Evolutionary conservation across 768 basidiomycete species (phyloP).

Genomic region (Suillus subaureus): DNA sequence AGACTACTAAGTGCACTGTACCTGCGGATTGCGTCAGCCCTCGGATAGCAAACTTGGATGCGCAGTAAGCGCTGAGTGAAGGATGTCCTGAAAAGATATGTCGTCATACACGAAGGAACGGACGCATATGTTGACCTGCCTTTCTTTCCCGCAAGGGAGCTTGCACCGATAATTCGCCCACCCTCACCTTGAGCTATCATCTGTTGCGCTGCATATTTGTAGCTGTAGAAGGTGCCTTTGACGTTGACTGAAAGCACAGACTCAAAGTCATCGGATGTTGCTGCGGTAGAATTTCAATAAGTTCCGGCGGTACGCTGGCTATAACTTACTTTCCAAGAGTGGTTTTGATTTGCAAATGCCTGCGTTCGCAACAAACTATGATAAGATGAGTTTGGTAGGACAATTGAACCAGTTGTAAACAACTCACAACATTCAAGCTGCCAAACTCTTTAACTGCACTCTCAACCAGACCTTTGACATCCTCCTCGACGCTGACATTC

Average conservation of each 20-base stretch:
- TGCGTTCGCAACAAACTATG: conserved; percentile 25
- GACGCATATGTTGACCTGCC: conserved; percentile 12
- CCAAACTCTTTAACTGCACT: conserved; percentile 27
- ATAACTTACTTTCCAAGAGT: conserved; percentile 16
- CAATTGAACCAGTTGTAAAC: background rate
- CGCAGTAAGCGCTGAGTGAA: conserved; percentile 33
- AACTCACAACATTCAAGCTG: conserved; percentile 38
- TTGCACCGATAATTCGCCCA: conserved; percentile 43
- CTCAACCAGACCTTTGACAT: conserved; percentile 35
- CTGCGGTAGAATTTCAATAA: conserved; percentile 20
- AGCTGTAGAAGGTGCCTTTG: conserved; percentile 42
- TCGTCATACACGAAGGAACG: background rate
- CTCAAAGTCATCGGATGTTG: conserved; percentile 35
- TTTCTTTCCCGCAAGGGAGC: conserved; percentile 40
- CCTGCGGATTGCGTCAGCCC: conserved; percentile 42
- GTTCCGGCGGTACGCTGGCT: conserved; percentile 9
- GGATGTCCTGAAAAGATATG: conserved; percentile 28
- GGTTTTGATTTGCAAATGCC: conserved; percentile 16
- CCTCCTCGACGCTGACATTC: conserved; percentile 31
- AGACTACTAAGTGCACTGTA: conserved; percentile 6
- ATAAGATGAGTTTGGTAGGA: background rate
- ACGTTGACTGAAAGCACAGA: conserved; percentile 39
- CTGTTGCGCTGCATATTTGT: conserved; percentile 44
- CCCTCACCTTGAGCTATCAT: conserved; percentile 47
- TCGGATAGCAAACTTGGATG: conserved; percentile 45